phyloP scores from a whole-genome alignment of 495 filamentous ascomycete species.

The Staphylotrichum tortipilum region DNA sequence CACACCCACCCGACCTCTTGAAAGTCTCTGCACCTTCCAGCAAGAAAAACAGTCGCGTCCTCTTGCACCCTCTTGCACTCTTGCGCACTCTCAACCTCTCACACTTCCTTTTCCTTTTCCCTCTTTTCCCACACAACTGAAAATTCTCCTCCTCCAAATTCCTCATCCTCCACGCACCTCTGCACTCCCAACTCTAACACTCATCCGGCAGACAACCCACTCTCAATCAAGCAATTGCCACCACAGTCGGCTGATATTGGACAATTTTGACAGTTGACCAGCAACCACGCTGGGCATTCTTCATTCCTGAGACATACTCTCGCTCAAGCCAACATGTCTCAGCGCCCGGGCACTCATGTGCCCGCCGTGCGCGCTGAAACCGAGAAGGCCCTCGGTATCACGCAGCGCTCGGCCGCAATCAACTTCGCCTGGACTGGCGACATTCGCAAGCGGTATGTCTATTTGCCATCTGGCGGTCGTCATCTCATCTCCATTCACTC shows the following conservation, averaged over 20 bases:
- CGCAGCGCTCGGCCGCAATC: conserved; percentile 24
- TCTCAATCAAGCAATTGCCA: conserved; percentile 1
- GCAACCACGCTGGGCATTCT: no score
- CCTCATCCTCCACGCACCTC: background rate
- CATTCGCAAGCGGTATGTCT: conserved; percentile 30
- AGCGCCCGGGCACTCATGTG: conserved; percentile 23
- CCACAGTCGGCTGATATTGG: background rate
- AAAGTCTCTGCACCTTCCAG: background rate
- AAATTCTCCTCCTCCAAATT: background rate
- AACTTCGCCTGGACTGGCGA: conserved; percentile 30
- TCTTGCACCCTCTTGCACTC: background rate
- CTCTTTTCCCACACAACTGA: background rate
- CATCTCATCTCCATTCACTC: background rate
- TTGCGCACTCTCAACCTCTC: background rate
- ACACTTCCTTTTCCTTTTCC: background rate
- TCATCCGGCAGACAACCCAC: background rate
- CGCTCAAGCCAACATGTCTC: conserved; percentile 15
- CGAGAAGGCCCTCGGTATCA: conserved; percentile 32
- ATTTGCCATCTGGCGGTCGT: background rate
- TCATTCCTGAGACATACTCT: conserved; percentile 2
- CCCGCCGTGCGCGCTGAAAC: conserved; percentile 25
- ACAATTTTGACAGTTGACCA: background rate
- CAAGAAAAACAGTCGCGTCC: background rate
- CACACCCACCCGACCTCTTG: no score
- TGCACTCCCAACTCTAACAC: background rate